Base-by-base conservation (phyloP, 2,329 filamentous ascomycete genomes). In the Diaporthe caulivora region DNA sequence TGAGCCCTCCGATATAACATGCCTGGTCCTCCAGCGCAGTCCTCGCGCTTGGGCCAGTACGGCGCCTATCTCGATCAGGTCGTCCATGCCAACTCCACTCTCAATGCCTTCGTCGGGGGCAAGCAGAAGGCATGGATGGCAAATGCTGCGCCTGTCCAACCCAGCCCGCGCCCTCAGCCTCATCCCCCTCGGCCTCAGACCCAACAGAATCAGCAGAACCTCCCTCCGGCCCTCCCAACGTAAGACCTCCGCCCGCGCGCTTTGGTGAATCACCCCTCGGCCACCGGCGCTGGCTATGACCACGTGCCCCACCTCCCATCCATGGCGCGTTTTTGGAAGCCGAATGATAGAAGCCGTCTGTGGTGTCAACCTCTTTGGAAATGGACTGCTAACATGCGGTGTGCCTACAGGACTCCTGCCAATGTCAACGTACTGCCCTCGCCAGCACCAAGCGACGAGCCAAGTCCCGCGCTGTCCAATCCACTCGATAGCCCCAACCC, bases 371-470 rank as follows among this genome's bases (percentile, higher is more conserved):
- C 17, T 58, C 4, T 40, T 40, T 67, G 31, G 21, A 53, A 67
- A 53, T 4, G 21, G 62, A 53, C 47, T 51, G 31, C 72, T 75
- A 60, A 74, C 24, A 65, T 21, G 17, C 42, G 24, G 18, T 6
- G 17, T 65, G 24, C 34, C 49, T 26, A 54, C 72, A 76, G 76
- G 75, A n/a, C 72, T 68, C 71, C 76, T 58, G 53, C 75, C 72
- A 73, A 75, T 74, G 49, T 75, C 72, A 73, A 75, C 75, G 83
- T 88, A 26, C 85, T 92, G 65, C 89, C 90, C 9, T 92, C 92
- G 18, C 91, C 92, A 42, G 87, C 90, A 17, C 87, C 89, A 15
- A 93, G 90, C 79, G 89, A 92, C 76, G 90, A 92, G 75, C 83
- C 85, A 21, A 90, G 88, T 77, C 88, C 88, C 31, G 80, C 80